Evolutionary conservation across 331 rosid genomes (phyloP).

Genomic region (Prunus yedoensis): DNA sequence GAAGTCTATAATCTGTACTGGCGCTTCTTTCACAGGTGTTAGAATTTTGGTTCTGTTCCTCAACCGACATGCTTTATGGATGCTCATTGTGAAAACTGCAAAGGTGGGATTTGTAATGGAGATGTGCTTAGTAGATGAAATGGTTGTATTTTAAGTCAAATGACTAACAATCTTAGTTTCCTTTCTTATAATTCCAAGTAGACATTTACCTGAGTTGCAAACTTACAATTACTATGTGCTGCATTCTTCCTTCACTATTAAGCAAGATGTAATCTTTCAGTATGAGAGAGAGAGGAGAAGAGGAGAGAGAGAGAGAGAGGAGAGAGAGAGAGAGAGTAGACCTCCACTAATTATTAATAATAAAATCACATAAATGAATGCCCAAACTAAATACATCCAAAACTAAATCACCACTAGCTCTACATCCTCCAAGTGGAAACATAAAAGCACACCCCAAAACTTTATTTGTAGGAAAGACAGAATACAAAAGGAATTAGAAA

Average conservation of each 20-base stretch:
- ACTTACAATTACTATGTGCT: background rate
- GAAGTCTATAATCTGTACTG: background rate
- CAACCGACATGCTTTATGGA: background rate
- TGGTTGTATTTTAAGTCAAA: background rate
- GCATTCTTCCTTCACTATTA: no score
- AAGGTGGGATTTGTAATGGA: background rate
- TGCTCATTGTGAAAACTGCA: background rate
- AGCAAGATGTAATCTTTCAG: background rate
- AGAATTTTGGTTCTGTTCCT: no score
- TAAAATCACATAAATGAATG: background rate
- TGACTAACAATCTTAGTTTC: background rate
- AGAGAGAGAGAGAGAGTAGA: no score
- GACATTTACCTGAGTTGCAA: background rate
- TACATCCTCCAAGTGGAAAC: conserved; percentile 21
- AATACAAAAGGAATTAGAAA: conserved; percentile 33
- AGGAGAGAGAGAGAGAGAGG: background rate
- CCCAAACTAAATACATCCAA: conserved; percentile 12
- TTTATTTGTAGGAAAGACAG: conserved; percentile 33
- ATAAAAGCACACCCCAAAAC: conserved; percentile 32
- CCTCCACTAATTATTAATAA: background rate
- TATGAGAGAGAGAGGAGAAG: background rate
- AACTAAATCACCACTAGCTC: conserved; percentile 17
- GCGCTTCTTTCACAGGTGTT: background rate
- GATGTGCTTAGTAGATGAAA: background rate
- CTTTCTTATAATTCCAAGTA: background rate